phyloP scores from a whole-genome alignment of 495 filamentous ascomycete species.

The Lophiostoma macrostomum region DNA sequence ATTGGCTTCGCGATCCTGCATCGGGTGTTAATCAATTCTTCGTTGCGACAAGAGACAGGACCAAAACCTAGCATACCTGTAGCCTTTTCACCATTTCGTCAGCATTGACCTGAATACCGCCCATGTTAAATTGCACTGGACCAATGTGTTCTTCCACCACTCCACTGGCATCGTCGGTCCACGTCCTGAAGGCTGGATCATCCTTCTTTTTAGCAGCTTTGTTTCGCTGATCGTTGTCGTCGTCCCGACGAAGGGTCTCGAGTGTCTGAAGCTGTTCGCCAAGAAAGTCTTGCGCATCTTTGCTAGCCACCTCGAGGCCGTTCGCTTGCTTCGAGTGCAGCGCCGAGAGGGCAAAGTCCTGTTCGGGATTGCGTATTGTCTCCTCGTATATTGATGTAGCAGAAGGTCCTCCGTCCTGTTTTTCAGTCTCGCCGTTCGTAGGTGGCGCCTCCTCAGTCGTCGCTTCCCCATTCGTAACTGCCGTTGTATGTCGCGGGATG shows the following conservation, averaged over 20 bases:
- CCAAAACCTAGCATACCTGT: conserved; percentile 53
- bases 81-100: conserved; percentile 90
- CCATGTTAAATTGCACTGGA: conserved; percentile 95
- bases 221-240: conserved; percentile 56
- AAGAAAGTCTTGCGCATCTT: conserved; percentile 80
- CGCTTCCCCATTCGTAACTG: conserved; percentile 16
- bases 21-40: conserved; percentile 31
- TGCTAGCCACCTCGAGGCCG: conserved; percentile 65
- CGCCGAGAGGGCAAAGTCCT: conserved; percentile 52
- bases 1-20: conserved; percentile 55
- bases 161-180: conserved; percentile 24
- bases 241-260: conserved; percentile 55
- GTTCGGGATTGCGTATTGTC: conserved; percentile 68
- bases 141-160: conserved; percentile 65
- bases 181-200: conserved; percentile 16
- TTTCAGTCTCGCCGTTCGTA: neutral
- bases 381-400: conserved; percentile 75
- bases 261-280: conserved; percentile 67
- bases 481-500: conserved; percentile 35
- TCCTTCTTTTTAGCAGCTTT: conserved; percentile 45
- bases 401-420: conserved; percentile 27
- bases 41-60: neutral
- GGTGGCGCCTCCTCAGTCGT: neutral
- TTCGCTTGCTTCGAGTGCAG: conserved; percentile 48
- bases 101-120: conserved; percentile 93